These are phyloP conservation scores for Linanthus parryae DNA, from an alignment of 148 eudicot genomes.

Conservation along the genomic window DNA sequence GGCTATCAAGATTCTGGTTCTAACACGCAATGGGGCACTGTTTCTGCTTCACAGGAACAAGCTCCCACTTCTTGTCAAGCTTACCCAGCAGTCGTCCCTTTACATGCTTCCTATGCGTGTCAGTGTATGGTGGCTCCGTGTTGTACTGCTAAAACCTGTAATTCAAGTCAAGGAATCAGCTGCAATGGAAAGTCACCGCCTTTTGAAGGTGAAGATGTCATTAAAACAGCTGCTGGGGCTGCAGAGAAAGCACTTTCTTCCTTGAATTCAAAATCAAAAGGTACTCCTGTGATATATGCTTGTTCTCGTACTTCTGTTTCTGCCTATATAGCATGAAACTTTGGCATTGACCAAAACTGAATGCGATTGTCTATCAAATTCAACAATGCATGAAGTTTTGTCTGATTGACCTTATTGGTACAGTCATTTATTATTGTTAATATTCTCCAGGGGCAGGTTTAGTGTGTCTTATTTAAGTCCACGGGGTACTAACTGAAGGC, in stretches of 20 bases:
- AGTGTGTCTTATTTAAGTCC: too few species aligned
- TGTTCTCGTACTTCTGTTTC: conserved; percentile 9
- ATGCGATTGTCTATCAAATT: too few species aligned
- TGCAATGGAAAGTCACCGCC: conserved; percentile 18
- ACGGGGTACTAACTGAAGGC: too few species aligned
- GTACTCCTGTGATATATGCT: conserved; percentile 16
- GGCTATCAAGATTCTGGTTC: conserved; percentile 28
- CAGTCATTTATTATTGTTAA: too few species aligned
- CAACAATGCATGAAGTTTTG: too few species aligned
- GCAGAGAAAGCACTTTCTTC: conserved; percentile 65
- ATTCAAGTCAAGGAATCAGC: conserved; percentile 23
- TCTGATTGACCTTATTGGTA: too few species aligned
- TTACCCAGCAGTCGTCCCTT: conserved; percentile 15
- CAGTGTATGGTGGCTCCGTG: conserved; percentile 45
- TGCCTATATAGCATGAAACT: background rate
- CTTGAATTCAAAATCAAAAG: conserved; percentile 33
- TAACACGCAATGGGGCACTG: conserved; percentile 24
- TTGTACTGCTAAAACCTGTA: conserved; percentile 28
- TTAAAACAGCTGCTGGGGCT: conserved; percentile 59
- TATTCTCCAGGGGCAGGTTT: too few species aligned
- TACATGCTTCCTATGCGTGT: conserved; percentile 26
- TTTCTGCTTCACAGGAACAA: conserved; percentile 30
- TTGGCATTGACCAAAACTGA: too few species aligned
- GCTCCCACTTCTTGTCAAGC: conserved; percentile 23
- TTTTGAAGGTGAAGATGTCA: conserved; percentile 33